Conservation (phyloP, 768 basidiomycete species). For the Tubosaeta sp. region DNA sequence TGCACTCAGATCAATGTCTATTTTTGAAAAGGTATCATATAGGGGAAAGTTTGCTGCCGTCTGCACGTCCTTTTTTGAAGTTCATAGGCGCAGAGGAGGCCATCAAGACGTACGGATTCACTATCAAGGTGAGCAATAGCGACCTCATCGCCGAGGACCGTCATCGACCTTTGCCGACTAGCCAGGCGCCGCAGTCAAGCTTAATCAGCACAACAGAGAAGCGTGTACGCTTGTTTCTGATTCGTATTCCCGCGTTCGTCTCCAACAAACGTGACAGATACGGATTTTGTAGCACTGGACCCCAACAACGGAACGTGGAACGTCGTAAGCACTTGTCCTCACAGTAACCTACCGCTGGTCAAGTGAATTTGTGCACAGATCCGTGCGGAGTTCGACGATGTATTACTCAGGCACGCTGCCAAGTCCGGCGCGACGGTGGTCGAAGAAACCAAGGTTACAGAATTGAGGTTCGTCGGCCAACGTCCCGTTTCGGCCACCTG, state of each 20-base stretch:
- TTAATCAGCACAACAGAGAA: conserved; percentile 13
- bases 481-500: conserved; percentile 1
- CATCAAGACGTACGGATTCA: conserved; percentile 6
- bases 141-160: not conserved
- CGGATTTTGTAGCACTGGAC: conserved; percentile 1
- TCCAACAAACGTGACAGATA: not conserved
- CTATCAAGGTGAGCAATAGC: conserved; percentile 3
- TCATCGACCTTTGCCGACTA: not conserved
- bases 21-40: conserved; percentile 11
- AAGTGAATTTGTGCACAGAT: not conserved
- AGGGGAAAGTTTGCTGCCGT: conserved; percentile 11
- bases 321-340: not conserved
- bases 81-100: conserved; percentile 9
- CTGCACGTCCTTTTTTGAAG: conserved; percentile 4
- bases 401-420: not conserved
- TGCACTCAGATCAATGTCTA: not conserved
- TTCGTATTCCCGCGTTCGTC: too few species aligned
- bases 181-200: conserved; percentile 7
- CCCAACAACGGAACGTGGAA: conserved; percentile 5
- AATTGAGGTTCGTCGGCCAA: conserved; percentile 2
- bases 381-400: conserved; percentile 7
- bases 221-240: conserved; percentile 1
- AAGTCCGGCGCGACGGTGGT: conserved; percentile 1
- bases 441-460: conserved; percentile 3
- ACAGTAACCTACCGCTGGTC: not conserved